Percentiles rank a stretch among this genome's conserved stretches.
Evolutionary conservation across 306 rosid genomes (phyloP).

Genomic region (Trichosanthes cucumerina): DNA sequence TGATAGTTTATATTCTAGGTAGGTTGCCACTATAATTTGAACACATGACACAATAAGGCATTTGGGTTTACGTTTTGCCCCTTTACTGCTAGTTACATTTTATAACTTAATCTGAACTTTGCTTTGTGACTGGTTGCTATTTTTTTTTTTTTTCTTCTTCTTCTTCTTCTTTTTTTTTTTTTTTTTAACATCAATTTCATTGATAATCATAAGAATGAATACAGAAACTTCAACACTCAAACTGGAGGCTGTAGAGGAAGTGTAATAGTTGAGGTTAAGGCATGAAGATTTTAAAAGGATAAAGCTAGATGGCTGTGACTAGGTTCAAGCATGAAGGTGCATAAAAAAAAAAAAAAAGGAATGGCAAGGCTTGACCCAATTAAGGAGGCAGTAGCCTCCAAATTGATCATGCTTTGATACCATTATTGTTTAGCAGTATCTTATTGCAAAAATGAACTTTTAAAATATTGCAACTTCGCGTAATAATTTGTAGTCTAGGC

Average conservation of each 20-base stretch:
- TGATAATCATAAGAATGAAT: not conserved
- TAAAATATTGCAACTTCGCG: not conserved
- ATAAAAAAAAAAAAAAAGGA: not conserved
- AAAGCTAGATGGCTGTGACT: not conserved
- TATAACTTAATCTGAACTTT: not conserved
- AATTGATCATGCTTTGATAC: not conserved
- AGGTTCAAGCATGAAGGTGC: not conserved
- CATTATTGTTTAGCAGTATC: not conserved
- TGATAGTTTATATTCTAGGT: not conserved
- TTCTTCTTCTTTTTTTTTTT: not conserved
- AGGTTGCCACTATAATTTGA: not conserved
- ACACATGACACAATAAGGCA: not conserved
- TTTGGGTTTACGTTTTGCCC: not conserved
- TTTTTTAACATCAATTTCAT: not conserved
- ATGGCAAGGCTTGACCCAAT: not conserved
- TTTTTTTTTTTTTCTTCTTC: not conserved
- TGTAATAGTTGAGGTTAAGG: not conserved
- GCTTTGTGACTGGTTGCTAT: not conserved
- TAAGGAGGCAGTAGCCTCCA: not conserved
- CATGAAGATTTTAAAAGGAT: not conserved
- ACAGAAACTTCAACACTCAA: not conserved
- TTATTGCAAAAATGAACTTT: not conserved
- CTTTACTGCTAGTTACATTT: not conserved
- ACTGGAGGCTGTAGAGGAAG: not conserved
- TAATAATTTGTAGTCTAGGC: not conserved